Evolutionary conservation across 139 green algal genomes (phyloP).

Genomic region (Chlamydomonas incerta): DNA sequence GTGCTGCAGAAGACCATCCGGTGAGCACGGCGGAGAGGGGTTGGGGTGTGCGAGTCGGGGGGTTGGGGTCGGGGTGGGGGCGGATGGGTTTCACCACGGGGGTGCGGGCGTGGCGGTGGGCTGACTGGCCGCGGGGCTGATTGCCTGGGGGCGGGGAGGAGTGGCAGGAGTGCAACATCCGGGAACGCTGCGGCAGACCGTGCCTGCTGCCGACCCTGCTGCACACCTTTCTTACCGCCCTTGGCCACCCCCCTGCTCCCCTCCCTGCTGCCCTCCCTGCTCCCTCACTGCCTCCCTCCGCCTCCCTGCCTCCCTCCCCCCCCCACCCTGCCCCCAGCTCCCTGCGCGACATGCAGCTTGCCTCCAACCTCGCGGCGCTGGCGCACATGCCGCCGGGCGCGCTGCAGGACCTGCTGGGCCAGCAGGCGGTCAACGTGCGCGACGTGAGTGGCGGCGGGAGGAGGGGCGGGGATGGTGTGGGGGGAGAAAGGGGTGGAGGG

Average conservation of each 20-base stretch:
- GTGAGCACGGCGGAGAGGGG: not conserved
- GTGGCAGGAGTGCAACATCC: not conserved
- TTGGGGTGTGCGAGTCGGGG: not conserved
- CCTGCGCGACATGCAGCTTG: slow-evolving; percentile 38
- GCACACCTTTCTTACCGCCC: no score
- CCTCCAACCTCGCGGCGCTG: slow-evolving; percentile 52
- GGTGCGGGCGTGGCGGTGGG: no score
- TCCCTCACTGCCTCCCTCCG: no score
- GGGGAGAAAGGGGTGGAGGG: not conserved
- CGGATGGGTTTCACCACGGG: not conserved
- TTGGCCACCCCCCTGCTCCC: no score
- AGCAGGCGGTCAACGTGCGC: slow-evolving; percentile 24
- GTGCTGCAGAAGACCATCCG: slow-evolving; percentile 41
- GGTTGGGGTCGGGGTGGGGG: not conserved
- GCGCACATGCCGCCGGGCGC: slow-evolving; percentile 46
- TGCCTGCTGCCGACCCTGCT: no score
- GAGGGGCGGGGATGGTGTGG: not conserved
- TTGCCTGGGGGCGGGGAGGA: not conserved
- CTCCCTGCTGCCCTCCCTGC: no score
- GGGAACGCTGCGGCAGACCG: no score
- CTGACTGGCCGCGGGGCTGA: no score
- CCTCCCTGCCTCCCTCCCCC: no score
- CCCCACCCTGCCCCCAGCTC: not conserved
- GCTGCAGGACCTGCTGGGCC: slow-evolving; percentile 55
- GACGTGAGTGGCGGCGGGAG: slow-evolving; percentile 18